These are phyloP conservation scores for Xylaria arbuscula DNA, from an alignment of 2,329 filamentous ascomycete genomes.

Conservation along the genomic window DNA sequence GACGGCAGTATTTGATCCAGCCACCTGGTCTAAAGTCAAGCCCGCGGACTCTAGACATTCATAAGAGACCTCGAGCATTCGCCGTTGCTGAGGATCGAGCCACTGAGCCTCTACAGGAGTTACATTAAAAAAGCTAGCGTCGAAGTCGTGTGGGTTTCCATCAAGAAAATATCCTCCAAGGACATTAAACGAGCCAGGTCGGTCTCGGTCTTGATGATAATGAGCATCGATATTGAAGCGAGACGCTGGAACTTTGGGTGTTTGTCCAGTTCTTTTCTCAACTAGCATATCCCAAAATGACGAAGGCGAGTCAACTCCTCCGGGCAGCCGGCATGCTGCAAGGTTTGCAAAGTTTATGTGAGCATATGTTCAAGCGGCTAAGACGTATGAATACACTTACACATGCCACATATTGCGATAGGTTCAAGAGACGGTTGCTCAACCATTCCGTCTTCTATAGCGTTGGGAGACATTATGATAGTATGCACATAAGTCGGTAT, in stretches of 20 bases:
- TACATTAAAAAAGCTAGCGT: constrained; percentile 55
- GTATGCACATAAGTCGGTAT: neutral
- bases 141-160: constrained; percentile 40
- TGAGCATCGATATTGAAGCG: constrained; percentile 45
- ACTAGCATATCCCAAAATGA: constrained; percentile 42
- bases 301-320: constrained; percentile 39
- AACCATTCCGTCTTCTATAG: constrained; percentile 27
- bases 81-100: constrained; percentile 57
- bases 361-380: constrained; percentile 1
- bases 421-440: constrained; percentile 39
- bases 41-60: constrained; percentile 56
- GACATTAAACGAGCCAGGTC: constrained; percentile 41
- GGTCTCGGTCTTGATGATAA: constrained; percentile 41
- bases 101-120: constrained; percentile 52
- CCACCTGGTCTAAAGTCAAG: constrained; percentile 45
- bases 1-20: constrained; percentile 47
- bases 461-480: constrained; percentile 29
- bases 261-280: constrained; percentile 40
- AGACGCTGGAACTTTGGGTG: constrained; percentile 40
- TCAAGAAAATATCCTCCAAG: constrained; percentile 45
- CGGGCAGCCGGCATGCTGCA: constrained; percentile 40
- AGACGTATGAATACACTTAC: constrained; percentile 35
- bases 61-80: constrained; percentile 54
- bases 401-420: constrained; percentile 45
- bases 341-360: constrained; percentile 3